Conservation (phyloP, 2,329 filamentous ascomycete species). For the Exutisphaerella laricina region DNA sequence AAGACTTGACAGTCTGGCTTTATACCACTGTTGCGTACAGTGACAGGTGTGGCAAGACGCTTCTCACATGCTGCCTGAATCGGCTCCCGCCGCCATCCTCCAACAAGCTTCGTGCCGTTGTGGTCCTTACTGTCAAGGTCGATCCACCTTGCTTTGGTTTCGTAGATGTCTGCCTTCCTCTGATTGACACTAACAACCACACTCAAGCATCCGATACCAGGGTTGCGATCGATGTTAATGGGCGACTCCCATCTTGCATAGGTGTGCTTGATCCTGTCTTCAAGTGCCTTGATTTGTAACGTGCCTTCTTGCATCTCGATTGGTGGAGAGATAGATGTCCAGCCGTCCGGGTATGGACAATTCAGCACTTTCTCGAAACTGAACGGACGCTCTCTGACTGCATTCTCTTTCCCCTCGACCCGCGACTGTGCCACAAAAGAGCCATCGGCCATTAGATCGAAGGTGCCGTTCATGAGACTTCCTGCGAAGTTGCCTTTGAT, state of each 20-base stretch:
- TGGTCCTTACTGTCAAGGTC: background rate
- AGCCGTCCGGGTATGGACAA: slow-evolving; percentile 9
- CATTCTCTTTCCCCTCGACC: slow-evolving; percentile 21
- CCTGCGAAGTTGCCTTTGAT: slow-evolving; percentile 33
- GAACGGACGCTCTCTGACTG: slow-evolving; percentile 12
- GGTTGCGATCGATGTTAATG: background rate
- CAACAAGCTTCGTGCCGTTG: background rate
- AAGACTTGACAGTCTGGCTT: slow-evolving; percentile 20
- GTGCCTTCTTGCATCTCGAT: slow-evolving; percentile 21
- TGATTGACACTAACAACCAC: slow-evolving; percentile 6
- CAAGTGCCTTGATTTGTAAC: slow-evolving; percentile 17
- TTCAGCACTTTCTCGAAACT: slow-evolving; percentile 19
- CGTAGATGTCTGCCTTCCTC: background rate
- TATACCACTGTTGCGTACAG: slow-evolving; percentile 21
- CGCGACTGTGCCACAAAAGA: slow-evolving; percentile 25
- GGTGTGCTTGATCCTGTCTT: background rate
- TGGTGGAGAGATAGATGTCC: slow-evolving; percentile 11
- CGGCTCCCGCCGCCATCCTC: slow-evolving; percentile 1
- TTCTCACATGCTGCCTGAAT: slow-evolving; percentile 3
- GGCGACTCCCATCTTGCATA: background rate
- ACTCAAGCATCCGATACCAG: slow-evolving; percentile 12
- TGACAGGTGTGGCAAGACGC: background rate
- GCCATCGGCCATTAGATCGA: slow-evolving; percentile 38
- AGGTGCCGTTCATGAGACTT: slow-evolving; percentile 27
- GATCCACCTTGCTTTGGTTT: background rate